phyloP scores from a whole-genome alignment of 768 basidiomycete species.

The Dacryopinax spathularia region DNA sequence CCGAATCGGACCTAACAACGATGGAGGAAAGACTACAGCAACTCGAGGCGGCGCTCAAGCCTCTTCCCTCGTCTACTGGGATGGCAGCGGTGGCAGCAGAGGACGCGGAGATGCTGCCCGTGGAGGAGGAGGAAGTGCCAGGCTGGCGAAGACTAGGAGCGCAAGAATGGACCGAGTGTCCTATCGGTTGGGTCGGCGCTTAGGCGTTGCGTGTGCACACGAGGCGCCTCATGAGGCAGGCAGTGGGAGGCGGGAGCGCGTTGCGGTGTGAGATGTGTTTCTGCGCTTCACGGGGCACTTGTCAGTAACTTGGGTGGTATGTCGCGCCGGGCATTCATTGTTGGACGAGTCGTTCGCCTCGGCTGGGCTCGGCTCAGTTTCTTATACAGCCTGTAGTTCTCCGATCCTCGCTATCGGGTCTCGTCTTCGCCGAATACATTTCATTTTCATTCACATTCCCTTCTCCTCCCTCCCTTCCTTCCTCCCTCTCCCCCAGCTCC shows the following conservation, averaged over 20 bases:
- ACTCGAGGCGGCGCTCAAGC: background rate
- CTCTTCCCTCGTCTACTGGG: background rate
- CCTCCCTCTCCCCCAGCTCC: background rate
- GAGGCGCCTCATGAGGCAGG: too few relatives aligned
- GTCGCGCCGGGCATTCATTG: too few relatives aligned
- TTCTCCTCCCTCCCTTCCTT: background rate
- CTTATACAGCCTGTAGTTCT: too few relatives aligned
- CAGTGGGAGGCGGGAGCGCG: too few relatives aligned
- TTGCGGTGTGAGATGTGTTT: too few relatives aligned
- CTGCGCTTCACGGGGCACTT: too few relatives aligned
- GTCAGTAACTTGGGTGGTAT: too few relatives aligned
- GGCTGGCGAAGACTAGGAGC: background rate
- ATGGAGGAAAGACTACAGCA: background rate
- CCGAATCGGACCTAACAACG: background rate
- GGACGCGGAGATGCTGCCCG: background rate
- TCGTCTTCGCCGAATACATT: too few relatives aligned
- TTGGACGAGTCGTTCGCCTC: too few relatives aligned
- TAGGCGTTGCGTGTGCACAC: too few relatives aligned
- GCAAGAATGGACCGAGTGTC: background rate
- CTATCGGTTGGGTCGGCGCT: slow-evolving; percentile 3
- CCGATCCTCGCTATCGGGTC: too few relatives aligned
- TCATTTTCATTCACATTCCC: background rate
- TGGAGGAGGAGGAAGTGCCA: background rate
- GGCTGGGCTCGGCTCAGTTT: too few relatives aligned
- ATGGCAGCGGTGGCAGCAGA: background rate